These are phyloP conservation scores for Barnettozyma siamensis DNA, from an alignment of 805 yeast species.

Conservation along the genomic window DNA sequence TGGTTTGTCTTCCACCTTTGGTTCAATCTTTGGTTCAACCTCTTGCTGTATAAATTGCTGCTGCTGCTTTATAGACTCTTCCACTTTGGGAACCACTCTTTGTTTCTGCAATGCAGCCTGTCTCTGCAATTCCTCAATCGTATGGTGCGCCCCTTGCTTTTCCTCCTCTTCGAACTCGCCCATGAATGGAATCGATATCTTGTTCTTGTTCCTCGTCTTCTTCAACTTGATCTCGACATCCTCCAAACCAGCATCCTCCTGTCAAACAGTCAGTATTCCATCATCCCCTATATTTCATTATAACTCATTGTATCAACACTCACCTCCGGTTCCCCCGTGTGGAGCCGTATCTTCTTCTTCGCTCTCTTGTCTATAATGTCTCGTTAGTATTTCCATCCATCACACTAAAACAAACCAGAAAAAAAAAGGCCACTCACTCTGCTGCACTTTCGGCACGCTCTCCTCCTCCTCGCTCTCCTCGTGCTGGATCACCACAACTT, in stretches of 20 bases:
- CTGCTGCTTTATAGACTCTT: no score
- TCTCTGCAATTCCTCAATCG: not conserved
- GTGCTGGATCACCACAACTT: conserved; percentile 14
- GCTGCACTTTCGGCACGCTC: not conserved
- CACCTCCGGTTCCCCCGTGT: not conserved
- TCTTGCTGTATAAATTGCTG: not conserved
- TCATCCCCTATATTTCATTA: no score
- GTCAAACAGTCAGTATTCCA: conserved; percentile 5
- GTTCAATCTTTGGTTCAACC: not conserved
- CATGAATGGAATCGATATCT: conserved; percentile 6
- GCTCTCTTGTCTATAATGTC: no score
- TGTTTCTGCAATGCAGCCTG: not conserved
- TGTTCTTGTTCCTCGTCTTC: conserved; percentile 2
- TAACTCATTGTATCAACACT: no score
- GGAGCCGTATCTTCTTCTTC: conserved; percentile 2
- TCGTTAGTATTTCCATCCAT: no score
- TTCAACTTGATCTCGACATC: conserved; percentile 1
- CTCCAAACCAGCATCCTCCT: not conserved
- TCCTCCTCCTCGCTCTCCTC: conserved; percentile 9
- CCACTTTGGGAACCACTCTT: no score
- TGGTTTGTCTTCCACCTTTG: no score
- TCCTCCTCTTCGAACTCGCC: conserved; percentile 6
- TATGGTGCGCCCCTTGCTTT: not conserved
- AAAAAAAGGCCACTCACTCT: not conserved
- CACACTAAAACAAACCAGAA: no score